Base-by-base conservation (phyloP, 2,329 filamentous ascomycete species). In the Colletotrichum theobromicola region DNA sequence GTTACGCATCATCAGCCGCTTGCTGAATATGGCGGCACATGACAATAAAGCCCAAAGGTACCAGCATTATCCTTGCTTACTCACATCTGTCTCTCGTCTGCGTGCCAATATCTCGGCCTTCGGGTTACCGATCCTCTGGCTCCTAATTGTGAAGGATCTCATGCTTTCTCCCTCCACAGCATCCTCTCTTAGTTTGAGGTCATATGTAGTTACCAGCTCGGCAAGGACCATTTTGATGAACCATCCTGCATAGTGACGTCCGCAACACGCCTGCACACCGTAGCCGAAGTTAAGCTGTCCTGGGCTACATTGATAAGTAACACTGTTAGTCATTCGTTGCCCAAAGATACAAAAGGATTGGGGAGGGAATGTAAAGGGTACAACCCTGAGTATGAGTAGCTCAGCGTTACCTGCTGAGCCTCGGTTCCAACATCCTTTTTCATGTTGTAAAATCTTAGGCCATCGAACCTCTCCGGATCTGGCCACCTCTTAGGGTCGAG, bases 361-460 rank as follows among this genome's bases (percentile, higher is more conserved):
- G 18, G 32, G 32, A 4, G 21, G n/a, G 21, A 24, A 67, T 18
- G 37, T 8, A 42, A 7, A 26, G 12, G n/a, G n/a, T 62, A 57
- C 46, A 42, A 68, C 66, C 66, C 66, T 30, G 66, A 60, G 55
- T 68, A 68, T 16, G 66, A 68, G 66, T 68, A 68, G 34, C 30
- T 68, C 53, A 60, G n/a, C 55, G 53, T 13, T 34, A 68, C 66
- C 13, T 60, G 21, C 21, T 46, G 66, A 46, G 55, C 24, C 8
- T 50, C 66, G 53, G 66, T 46, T 21, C n/a, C 26, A 7, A 61
- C 24, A 12, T 50, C 55, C 53, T 60, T 13, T 18, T 50, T 60
- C 66, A 68, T 30, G 24, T 60, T 68, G 34, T 61, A 68, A 32
- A 68, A 68, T 32, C 66, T 28, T n/a, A 61, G 26, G 50, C 53